Evolutionary conservation across 129 eudicot genomes (phyloP).

Genomic region (Escallonia herrerae): DNA sequence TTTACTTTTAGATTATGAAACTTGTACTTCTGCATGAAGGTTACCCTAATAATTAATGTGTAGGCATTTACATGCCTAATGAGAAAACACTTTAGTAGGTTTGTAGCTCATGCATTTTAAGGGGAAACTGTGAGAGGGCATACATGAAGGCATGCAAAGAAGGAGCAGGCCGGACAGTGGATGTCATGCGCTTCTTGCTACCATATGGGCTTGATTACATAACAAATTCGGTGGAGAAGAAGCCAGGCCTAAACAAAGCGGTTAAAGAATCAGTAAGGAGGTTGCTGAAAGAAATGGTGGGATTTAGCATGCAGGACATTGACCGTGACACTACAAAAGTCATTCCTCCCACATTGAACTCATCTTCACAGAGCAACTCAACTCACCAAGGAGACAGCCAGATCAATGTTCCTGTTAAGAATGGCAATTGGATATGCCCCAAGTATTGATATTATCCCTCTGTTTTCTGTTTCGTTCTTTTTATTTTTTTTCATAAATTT

Average conservation of each 20-base stretch:
- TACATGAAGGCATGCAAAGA: constrained; percentile 44
- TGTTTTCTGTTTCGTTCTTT: not conserved
- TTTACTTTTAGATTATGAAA: constrained; percentile 1
- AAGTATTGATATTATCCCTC: constrained; percentile 25
- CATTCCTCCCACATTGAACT: constrained; percentile 6
- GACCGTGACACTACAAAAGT: constrained; percentile 15
- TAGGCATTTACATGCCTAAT: too few species aligned
- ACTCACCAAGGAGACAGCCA: constrained; percentile 24
- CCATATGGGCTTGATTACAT: constrained; percentile 52
- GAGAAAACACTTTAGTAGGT: constrained; percentile 37
- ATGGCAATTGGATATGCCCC: constrained; percentile 60
- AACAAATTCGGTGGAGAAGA: constrained; percentile 24
- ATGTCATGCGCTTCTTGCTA: constrained; percentile 69
- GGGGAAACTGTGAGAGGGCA: constrained; percentile 79
- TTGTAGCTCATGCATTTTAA: constrained; percentile 72
- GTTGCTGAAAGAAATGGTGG: constrained; percentile 53
- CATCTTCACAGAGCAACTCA: constrained; percentile 18
- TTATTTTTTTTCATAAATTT: not conserved
- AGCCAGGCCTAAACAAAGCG: constrained; percentile 35
- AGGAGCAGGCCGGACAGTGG: constrained; percentile 63
- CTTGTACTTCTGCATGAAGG: not conserved
- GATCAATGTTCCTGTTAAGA: constrained; percentile 18
- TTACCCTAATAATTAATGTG: not conserved
- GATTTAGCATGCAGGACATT: constrained; percentile 23
- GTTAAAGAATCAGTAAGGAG: constrained; percentile 52